These are phyloP conservation scores for Phytophthora brassicae DNA, from an alignment of 352 stramenopile genomes.

Conservation along the genomic window DNA sequence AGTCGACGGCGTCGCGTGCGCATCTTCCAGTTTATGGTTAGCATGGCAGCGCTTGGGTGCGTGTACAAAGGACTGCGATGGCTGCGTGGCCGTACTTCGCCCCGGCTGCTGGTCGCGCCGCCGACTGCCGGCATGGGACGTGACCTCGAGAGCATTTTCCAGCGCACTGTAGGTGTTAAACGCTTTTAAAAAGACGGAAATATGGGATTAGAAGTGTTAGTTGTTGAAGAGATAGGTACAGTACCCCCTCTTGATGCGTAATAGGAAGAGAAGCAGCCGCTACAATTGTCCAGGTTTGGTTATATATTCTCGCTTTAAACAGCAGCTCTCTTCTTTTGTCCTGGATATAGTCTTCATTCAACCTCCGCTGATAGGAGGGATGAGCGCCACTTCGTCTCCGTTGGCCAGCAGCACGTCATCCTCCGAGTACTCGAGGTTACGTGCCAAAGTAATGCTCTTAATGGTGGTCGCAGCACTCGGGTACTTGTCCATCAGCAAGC, in stretches of 20 bases:
- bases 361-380: conserved; percentile 71
- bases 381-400: conserved; percentile 82
- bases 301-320: conserved; percentile 19
- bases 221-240: too few relatives aligned
- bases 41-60: conserved; percentile 47
- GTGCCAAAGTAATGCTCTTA: conserved; percentile 60
- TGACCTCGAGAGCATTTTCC: conserved; percentile 73
- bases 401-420: conserved; percentile 50
- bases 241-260: neutral
- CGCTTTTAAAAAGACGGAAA: conserved; percentile 21
- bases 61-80: conserved; percentile 66
- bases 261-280: neutral
- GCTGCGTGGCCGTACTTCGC: conserved; percentile 41
- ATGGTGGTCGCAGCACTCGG: conserved; percentile 49
- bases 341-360: conserved; percentile 7
- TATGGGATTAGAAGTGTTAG: too few relatives aligned
- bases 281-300: neutral
- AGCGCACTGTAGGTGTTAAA: conserved; percentile 50
- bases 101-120: conserved; percentile 38
- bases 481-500: conserved; percentile 49
- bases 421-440: conserved; percentile 73
- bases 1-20: conserved; percentile 69
- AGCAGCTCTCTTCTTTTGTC: neutral
- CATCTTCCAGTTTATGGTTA: conserved; percentile 82
- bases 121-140: conserved; percentile 31